phyloP scores from a whole-genome alignment of 1,139 yeast species.

The Yamadazyma friedrichii region DNA sequence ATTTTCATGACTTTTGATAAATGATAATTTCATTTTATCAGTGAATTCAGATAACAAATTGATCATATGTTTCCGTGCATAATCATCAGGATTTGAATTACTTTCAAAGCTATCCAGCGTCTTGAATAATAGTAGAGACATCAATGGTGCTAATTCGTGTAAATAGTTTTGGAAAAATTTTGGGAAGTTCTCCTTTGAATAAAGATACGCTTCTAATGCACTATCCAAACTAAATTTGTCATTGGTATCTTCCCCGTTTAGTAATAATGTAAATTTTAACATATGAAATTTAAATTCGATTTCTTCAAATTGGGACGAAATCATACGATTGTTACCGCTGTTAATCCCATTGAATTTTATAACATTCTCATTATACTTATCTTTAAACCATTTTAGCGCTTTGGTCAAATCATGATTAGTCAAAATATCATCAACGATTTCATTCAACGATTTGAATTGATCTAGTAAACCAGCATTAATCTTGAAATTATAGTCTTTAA shows the following conservation, averaged over 20 bases:
- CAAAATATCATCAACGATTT: slow-evolving; percentile 37
- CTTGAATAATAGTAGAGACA: slow-evolving; percentile 47
- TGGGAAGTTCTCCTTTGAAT: slow-evolving; percentile 55
- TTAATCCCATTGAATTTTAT: neutral
- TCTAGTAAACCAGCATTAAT: slow-evolving; percentile 26
- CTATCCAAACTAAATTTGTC: slow-evolving; percentile 20
- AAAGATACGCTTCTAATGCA: slow-evolving; percentile 49
- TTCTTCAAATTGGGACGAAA: slow-evolving; percentile 10
- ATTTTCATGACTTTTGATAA: slow-evolving; percentile 18
- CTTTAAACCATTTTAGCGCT: slow-evolving; percentile 38
- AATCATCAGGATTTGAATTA: slow-evolving; percentile 15
- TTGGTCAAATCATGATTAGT: slow-evolving; percentile 31
- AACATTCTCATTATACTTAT: slow-evolving; percentile 19
- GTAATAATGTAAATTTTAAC: slow-evolving; percentile 50
- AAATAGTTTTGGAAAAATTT: slow-evolving; percentile 37
- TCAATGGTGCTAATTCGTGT: slow-evolving; percentile 51
- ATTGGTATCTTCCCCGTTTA: slow-evolving; percentile 23
- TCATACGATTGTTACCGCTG: neutral
- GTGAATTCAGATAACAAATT: slow-evolving; percentile 23
- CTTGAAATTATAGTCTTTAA: slow-evolving; percentile 12
- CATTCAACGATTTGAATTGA: slow-evolving; percentile 31
- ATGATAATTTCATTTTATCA: slow-evolving; percentile 25
- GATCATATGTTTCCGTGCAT: slow-evolving; percentile 20
- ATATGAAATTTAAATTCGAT: slow-evolving; percentile 66
- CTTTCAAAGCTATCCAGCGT: slow-evolving; percentile 12